These are phyloP conservation scores for Spiromastix sp. DNA, from an alignment of 2,329 filamentous ascomycete species.

Conservation along the genomic window DNA sequence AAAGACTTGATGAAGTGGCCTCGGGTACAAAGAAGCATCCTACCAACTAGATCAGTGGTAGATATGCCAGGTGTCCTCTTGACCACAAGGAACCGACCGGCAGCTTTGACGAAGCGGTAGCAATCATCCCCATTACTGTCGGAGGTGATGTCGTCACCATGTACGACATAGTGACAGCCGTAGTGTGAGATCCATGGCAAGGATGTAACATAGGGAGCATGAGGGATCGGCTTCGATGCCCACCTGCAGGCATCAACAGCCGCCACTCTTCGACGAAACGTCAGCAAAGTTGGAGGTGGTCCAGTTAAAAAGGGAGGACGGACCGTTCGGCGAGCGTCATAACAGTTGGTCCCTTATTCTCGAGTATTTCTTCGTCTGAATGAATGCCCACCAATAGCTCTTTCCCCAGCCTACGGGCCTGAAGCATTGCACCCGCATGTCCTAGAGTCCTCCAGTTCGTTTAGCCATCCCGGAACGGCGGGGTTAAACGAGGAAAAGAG, in stretches of 20 bases:
- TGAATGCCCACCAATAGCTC: conserved; percentile 90
- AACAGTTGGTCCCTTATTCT: conserved; percentile 95
- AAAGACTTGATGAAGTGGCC: conserved; percentile 85
- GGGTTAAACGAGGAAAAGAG: not conserved
- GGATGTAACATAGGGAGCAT: conserved; percentile 89
- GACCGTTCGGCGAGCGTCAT: conserved; percentile 86
- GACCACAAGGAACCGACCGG: conserved; percentile 88
- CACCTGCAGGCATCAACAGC: conserved; percentile 93
- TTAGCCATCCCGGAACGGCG: no score
- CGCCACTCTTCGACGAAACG: conserved; percentile 49
- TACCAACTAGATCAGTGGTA: conserved; percentile 93
- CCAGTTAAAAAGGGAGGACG: conserved; percentile 13
- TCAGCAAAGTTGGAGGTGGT: conserved; percentile 3
- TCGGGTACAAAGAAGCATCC: conserved; percentile 94
- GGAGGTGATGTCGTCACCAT: conserved; percentile 94
- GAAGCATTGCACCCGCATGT: conserved; percentile 92
- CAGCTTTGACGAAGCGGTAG: conserved; percentile 94
- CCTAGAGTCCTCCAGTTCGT: conserved; percentile 39
- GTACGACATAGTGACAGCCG: conserved; percentile 89
- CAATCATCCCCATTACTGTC: conserved; percentile 91
- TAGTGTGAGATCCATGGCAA: conserved; percentile 92
- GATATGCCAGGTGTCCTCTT: conserved; percentile 94
- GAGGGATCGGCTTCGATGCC: conserved; percentile 72
- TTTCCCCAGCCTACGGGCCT: conserved; percentile 80
- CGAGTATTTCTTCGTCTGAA: conserved; percentile 87